These are phyloP conservation scores for Pseudopyricularia javanii DNA, from an alignment of 2,329 filamentous ascomycete species.

Conservation along the genomic window DNA sequence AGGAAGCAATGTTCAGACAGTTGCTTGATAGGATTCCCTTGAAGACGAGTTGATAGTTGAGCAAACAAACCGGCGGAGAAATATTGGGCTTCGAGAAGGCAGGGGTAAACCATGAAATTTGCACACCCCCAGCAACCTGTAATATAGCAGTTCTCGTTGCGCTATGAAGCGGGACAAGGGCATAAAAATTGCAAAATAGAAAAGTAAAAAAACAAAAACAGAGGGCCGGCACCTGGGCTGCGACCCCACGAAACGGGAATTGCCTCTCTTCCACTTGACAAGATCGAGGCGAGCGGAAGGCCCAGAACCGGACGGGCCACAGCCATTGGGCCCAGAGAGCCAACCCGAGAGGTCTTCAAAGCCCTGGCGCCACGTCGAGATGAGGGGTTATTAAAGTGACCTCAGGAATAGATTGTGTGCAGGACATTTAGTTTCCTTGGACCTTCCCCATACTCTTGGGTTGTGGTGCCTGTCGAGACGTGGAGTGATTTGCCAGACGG, in stretches of 20 bases:
- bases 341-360: not conserved
- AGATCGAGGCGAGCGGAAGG: not conserved
- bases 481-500: not conserved
- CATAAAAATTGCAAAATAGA: not conserved
- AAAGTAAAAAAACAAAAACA: not conserved
- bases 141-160: constrained; percentile 4
- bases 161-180: not conserved
- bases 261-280: not conserved
- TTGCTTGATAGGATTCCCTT: not conserved
- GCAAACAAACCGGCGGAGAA: not conserved
- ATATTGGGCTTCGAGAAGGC: not conserved
- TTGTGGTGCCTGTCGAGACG: not conserved
- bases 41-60: not conserved
- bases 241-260: not conserved
- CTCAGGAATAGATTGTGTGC: not conserved
- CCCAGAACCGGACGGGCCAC: not conserved
- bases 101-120: not conserved
- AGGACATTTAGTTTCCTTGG: not conserved
- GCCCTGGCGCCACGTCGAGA: not conserved
- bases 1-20: not conserved
- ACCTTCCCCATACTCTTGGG: not conserved
- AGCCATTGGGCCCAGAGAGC: not conserved
- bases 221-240: not conserved
- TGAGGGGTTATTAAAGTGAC: not conserved
- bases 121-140: not conserved